A percentile compares a stretch with the other conserved stretches of the same genome.
Evolutionary conservation across 2,329 filamentous ascomycete genomes (phyloP).

Genomic region (Clarireedia hainanense): DNA sequence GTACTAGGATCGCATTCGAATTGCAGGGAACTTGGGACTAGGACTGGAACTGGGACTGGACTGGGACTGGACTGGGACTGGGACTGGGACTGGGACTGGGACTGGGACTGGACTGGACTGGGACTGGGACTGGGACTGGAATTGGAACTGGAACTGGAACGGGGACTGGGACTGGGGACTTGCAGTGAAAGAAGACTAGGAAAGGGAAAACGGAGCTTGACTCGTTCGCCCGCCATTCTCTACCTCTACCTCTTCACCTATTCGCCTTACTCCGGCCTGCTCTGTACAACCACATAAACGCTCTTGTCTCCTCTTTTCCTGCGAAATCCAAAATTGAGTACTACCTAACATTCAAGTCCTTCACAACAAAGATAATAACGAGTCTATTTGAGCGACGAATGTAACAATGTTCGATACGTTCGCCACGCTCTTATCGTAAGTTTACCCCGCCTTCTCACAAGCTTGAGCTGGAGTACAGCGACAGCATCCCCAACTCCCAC

Average conservation of each 20-base stretch:
- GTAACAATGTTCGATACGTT: constrained; percentile 66
- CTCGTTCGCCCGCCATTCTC: background rate
- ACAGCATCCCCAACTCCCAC: constrained; percentile 1
- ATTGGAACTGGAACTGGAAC: too few relatives aligned
- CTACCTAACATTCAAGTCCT: background rate
- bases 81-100: too few relatives aligned
- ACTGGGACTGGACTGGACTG: too few relatives aligned
- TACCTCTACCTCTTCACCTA: background rate
- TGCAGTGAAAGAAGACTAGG: too few relatives aligned
- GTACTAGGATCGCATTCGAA: too few relatives aligned
- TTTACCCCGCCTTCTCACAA: constrained; percentile 25
- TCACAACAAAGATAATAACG: background rate
- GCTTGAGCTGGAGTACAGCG: background rate
- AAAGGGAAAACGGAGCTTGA: background rate
- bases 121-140: too few relatives aligned
- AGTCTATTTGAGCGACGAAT: background rate
- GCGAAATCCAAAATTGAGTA: background rate
- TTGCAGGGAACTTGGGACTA: too few relatives aligned
- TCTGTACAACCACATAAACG: background rate
- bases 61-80: too few relatives aligned
- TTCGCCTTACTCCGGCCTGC: background rate
- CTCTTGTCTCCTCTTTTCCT: background rate
- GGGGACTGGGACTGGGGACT: too few relatives aligned
- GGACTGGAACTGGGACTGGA: too few relatives aligned
- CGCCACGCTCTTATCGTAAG: constrained; percentile 71